Base-by-base conservation (phyloP, 106 monocot species). In the Acanthochlamys bracteata region DNA sequence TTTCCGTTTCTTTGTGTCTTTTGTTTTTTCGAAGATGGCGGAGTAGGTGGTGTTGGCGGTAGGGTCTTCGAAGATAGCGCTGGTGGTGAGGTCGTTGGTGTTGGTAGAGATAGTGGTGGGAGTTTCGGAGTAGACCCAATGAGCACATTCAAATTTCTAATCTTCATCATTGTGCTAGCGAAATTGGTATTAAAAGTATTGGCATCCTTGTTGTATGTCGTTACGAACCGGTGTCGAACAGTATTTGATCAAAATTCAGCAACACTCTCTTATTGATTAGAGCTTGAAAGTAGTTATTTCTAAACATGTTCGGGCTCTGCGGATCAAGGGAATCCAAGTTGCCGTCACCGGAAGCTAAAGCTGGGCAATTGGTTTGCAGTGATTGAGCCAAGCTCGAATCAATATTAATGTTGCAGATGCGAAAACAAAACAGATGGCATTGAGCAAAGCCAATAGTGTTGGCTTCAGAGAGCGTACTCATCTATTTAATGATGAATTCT, bases 401-500 rank as follows among this genome's bases (percentile, higher is more conserved):
- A 24, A 80, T 61, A 56, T 49, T 66, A 8, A 70, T 70, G 47
- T 75, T 80, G 80, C 75, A 80, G 57, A 80, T 53, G 12, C 75
- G 60, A 60, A 10, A 40, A 26, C 66, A 27, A 41, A 75, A 67
- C 20, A 27, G 19, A 9, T 4, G 20, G 71, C 70, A 80, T 16
- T 43, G 53, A 7, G 78, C 74, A 19, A 70, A 39, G 11, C 80
- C 74, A 1, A 80, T 43, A 11, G 80, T 80, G 57, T 80, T 71
- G 7, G 57, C 74, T 14, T 69, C 74, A 11, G 74, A 78, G 0
- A 78, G 51, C 4, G 59, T 61, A 0, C 73, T 63, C 24, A 78
- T 53, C 22, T 78, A 72, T 7, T 53, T 59, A 12, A 55, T 25
- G 13, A 16, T 53, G 49, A 78, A 57, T 6, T 72, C 78, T 4